Evolutionary conservation across 768 basidiomycete genomes (phyloP), one percentile per base, ranked within the genome.

Genomic region (Harrya chromipes): DNA sequence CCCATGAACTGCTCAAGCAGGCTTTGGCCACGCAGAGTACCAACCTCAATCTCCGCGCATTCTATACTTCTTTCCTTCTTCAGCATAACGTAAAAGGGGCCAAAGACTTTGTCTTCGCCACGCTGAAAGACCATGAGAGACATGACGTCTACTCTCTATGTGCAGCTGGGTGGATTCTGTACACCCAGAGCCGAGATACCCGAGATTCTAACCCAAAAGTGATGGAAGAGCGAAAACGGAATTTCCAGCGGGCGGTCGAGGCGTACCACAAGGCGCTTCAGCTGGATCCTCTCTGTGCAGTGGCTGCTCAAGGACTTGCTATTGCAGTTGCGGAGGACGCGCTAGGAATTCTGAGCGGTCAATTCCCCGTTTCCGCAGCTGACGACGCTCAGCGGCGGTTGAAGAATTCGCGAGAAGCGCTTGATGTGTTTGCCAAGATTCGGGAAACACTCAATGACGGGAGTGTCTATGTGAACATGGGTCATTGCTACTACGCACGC

Each of bases 281-380:
- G 41, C 59, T 92, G 6, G 93, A 97, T 62, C 84, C 90, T 0
- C 72, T 79, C 23, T 97, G 93, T 67, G 92, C 92, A 2, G 83
- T 93, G 52, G 97, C 94, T 4, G 97, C 95, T 6, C 93, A 97
- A 64, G 95, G 95, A 3, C 75, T 99, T 8, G 97, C 94, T 1
- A 97, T 98, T 55, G 83, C 90, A 4, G 84, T 91, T 2, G 95
- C 94, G 0, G 97, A 99, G 64, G 93, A 95, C 66, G 85, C 87
- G 0, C 70, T 98, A 10, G 89, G 90, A 2, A 76, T 78, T 12
- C 62, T 85, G 46, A 79, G 79, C 12, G 84, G 84, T 27, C 74
- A 74, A 5, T 58, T 78, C 4, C 70, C 75, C 4, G 67, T 74
- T 5, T 70, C 73, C 6, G 71, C 76, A 4, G 71, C 72, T 1